Percentiles rank a stretch among this genome's conserved stretches.
Evolutionary conservation across 1,284 basidiomycete genomes (phyloP).

Genomic region (Austroboletus olivaceoglutinosus): DNA sequence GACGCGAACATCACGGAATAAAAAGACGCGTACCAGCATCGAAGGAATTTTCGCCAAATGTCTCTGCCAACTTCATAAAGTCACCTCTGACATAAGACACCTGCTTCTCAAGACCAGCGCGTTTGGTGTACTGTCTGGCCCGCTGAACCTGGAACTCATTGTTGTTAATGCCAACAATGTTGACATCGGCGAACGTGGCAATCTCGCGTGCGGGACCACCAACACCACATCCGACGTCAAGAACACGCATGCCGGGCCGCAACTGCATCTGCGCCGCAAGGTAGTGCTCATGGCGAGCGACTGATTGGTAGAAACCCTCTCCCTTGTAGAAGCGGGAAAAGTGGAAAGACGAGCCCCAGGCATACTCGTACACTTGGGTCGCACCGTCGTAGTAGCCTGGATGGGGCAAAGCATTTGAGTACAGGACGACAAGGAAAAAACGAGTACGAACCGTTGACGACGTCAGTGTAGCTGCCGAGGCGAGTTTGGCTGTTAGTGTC

Average conservation of each 20-base stretch:
- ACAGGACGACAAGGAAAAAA: background rate
- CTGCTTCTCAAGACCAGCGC: conserved; percentile 75
- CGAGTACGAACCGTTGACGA: conserved; percentile 78
- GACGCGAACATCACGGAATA: background rate
- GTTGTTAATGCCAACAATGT: conserved; percentile 93
- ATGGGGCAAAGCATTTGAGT: background rate
- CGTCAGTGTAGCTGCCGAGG: conserved; percentile 84
- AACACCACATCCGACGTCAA: conserved; percentile 98
- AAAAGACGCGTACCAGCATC: conserved; percentile 73
- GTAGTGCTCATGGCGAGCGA: conserved; percentile 98
- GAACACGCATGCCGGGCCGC: conserved; percentile 89
- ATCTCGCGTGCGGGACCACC: conserved; percentile 97
- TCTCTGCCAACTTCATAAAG: conserved; percentile 93
- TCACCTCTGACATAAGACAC: conserved; percentile 88
- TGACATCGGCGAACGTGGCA: conserved; percentile 84
- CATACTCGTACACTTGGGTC: conserved; percentile 96
- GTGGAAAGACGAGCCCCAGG: conserved; percentile 93
- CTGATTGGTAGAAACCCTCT: conserved; percentile 79
- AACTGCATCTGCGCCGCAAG: conserved; percentile 83
- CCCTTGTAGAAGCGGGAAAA: conserved; percentile 98
- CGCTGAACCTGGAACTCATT: conserved; percentile 94
- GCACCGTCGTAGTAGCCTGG: conserved; percentile 95
- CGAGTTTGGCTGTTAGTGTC: conserved; percentile 72
- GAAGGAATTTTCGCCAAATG: conserved; percentile 92
- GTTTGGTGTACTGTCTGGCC: conserved; percentile 81